Base-by-base conservation (phyloP, 345 rosid genomes). In the Noccaea caerulescens region DNA sequence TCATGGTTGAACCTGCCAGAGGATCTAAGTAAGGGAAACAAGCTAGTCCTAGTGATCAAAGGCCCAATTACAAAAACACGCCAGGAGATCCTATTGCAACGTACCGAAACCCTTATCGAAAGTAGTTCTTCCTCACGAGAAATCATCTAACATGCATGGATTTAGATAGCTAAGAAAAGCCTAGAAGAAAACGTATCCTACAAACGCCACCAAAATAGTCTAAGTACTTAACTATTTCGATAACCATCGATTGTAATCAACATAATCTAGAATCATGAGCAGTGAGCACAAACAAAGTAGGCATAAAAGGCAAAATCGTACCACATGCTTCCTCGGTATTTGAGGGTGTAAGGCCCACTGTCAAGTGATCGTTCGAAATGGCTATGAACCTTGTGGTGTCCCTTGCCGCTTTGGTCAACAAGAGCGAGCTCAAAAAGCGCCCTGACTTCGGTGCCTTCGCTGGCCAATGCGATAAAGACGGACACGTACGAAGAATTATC, bases 291-390 rank as follows among this genome's bases (percentile, higher is more conserved):
- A 49, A 47, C 0, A 18, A 36, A 18, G 1, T 4, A 67, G 71
- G 33, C 13, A 13, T 3, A 50, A 58, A 58, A 41, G 23, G 59
- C 1, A 41, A 20, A 18, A n/a, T 13, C 43, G 8, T 84, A 95
- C 99, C 99, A 95, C 98, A 95, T 95, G 96, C 92, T 88, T 20
- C 98, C 97, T 65, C 86, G 76, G 63, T 87, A 85, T 83, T 88
- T 88, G 67, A 95, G 82, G 1, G 92, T 78, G 45, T 90, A 88
- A 11, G 99, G 99, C 6, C 99, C 98, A 49, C 89, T 72, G 45
- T 88, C 98, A 43, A 92, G 80, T 10, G 98, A 86, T 3, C 98
- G 83, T 68, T 89, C 92, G 44, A 95, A 95, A 72, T 92, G 99
- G 79, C 96, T 92, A 45, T 89, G 96, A 58, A 92, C 88, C 81